Base-by-base conservation (phyloP, 2,329 filamentous ascomycete genomes). In the Leptodontidium sp. region DNA sequence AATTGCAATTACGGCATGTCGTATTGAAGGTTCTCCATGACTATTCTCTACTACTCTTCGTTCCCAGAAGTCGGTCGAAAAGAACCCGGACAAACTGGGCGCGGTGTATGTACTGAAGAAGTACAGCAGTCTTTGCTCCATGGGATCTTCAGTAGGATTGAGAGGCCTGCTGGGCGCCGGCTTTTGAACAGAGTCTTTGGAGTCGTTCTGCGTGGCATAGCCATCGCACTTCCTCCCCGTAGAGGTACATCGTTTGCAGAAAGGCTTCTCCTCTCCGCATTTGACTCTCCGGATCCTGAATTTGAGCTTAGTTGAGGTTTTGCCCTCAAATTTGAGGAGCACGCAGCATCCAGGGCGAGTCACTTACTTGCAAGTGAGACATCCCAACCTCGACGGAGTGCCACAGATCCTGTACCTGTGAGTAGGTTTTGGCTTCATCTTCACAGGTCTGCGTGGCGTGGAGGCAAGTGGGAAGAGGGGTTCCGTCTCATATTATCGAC, bases 181-280 rank as follows among this genome's bases (percentile, higher is more conserved):
- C n/a, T 21, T 50, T 15, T 43, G 61, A 26, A 49, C 32, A 11
- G 17, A 29, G 45, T 38, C 43, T 21, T 61, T 61, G 52, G 61
- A 45, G 43, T 69, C 50, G 64, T 61, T 68, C 43, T 68, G 64
- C 15, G 70, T 67, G 26, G 69, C 72, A 69, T 77, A 77, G 35
- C 76, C 76, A 71, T 77, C 76, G 61, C 76, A 77, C 32, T 73
- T 75, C 14, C 76, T 68, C 17, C 75, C 75, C 7, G 76, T 77
- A 0, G 71, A 74, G 12, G 74, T 76, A 65, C 76, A 77, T 70
- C 72, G 71, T 64, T 72, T 75, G 59, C 76, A 77, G 63, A 74
- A 75, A 14, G 76, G 76, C 55, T 75, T 75, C 24, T 74, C 72
- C 66, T 78, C 76, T 47, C 74, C 76, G 61, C 76, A 78, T 57